Conservation (phyloP, 129 eudicot genomes). For the Flaveria brownii region DNA sequence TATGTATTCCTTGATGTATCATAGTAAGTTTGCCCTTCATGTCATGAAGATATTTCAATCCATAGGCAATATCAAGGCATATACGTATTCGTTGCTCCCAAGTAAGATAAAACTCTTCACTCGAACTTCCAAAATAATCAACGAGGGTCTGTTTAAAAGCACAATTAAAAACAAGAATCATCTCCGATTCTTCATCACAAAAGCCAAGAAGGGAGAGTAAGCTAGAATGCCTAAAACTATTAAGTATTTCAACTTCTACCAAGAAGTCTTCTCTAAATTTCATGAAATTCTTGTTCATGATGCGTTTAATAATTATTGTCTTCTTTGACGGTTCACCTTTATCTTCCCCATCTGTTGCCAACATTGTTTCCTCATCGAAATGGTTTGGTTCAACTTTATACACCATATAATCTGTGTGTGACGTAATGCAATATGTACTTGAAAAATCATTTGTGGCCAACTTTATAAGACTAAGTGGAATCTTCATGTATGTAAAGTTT, state of each 20-base stretch:
- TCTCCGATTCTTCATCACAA: neutral
- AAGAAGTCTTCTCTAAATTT: neutral
- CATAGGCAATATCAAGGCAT: constrained; percentile 10
- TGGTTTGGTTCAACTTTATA: neutral
- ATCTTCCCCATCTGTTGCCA: neutral
- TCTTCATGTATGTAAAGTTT: constrained; percentile 10
- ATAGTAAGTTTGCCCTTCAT: neutral
- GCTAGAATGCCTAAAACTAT: neutral
- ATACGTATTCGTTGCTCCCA: constrained; percentile 15
- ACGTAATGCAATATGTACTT: neutral
- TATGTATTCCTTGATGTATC: neutral
- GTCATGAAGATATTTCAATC: neutral
- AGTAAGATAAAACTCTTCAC: neutral
- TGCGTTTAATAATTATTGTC: neutral
- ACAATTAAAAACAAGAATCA: neutral
- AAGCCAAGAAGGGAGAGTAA: neutral
- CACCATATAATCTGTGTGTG: neutral
- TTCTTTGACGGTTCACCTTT: neutral
- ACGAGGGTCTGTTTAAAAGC: neutral
- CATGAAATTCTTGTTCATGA: neutral
- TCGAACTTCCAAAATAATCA: neutral
- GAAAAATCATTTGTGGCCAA: neutral
- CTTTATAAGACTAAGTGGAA: neutral
- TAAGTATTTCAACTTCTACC: neutral
- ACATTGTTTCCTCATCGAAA: neutral